Percentiles rank a stretch among this genome's conserved stretches.
phyloP scores from a whole-genome alignment of 2,329 filamentous ascomycete genomes.

The Leptographium flavum region DNA sequence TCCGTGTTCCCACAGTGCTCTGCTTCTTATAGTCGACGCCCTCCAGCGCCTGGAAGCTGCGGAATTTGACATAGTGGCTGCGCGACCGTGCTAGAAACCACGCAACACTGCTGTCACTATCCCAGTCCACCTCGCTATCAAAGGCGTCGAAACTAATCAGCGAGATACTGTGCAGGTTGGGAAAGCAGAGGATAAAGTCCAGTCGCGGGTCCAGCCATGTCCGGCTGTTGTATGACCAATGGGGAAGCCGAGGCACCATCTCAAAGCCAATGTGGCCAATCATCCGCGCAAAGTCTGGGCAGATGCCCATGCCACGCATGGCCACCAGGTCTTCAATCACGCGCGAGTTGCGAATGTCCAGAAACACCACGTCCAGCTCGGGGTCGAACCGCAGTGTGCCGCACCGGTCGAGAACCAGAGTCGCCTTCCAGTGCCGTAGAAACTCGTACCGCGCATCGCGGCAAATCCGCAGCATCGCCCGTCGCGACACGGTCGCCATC shows the following conservation, averaged over 20 bases:
- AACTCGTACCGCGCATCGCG: conserved; percentile 8
- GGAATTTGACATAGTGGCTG: conserved; percentile 6
- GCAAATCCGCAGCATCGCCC: conserved; percentile 6
- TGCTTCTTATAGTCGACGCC: conserved; percentile 6
- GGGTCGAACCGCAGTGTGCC: conserved; percentile 6
- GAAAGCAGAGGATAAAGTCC: conserved; percentile 9
- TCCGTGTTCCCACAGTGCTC: conserved; percentile 1
- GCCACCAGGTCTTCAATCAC: conserved; percentile 6
- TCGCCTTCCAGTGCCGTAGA: conserved; percentile 1
- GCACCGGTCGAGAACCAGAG: conserved; percentile 2
- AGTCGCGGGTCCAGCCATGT: conserved; percentile 8
- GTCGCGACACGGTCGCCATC: conserved; percentile 1
- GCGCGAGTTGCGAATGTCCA: conserved; percentile 8
- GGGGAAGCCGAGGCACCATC: conserved; percentile 10
- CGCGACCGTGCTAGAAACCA: conserved; percentile 5
- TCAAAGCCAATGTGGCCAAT: conserved; percentile 10
- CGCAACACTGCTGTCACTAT: conserved; percentile 1
- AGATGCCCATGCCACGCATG: neutral
- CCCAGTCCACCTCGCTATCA: conserved; percentile 8
- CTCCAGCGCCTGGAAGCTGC: conserved; percentile 6
- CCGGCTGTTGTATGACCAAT: conserved; percentile 6
- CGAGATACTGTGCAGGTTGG: conserved; percentile 9
- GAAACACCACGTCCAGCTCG: conserved; percentile 6
- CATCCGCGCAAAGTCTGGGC: conserved; percentile 4
- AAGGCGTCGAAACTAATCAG: conserved; percentile 9